Conservation (phyloP, 495 filamentous ascomycete species). For the Bathelium albidoporum region DNA sequence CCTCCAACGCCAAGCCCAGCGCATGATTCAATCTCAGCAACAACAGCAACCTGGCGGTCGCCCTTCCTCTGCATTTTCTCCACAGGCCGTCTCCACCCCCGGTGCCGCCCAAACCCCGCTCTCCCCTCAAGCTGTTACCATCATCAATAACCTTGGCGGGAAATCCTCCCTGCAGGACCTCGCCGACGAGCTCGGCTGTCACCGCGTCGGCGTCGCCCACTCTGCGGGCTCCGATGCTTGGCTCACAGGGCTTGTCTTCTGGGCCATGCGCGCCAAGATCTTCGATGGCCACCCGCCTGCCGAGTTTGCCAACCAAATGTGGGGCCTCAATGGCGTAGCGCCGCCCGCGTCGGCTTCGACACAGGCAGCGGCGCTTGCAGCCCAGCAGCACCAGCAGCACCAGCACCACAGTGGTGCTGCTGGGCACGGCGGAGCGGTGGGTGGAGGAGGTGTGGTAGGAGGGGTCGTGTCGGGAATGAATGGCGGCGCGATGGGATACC, state of each 20-base stretch:
- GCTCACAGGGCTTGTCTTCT: conserved; percentile 57
- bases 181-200: conserved; percentile 82
- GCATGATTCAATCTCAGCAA: conserved; percentile 19
- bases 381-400: conserved; percentile 15
- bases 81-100: background rate
- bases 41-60: too few species aligned
- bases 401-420: too few species aligned
- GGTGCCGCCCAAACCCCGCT: conserved; percentile 38
- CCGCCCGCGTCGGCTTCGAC: conserved; percentile 37
- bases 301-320: conserved; percentile 85
- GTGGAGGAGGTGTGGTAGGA: too few species aligned
- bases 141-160: conserved; percentile 66
- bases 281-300: conserved; percentile 81
- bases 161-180: conserved; percentile 88
- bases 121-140: conserved; percentile 51
- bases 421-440: conserved; percentile 9
- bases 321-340: conserved; percentile 66
- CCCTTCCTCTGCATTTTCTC: conserved; percentile 26
- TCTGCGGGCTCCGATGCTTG: conserved; percentile 86
- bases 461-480: background rate
- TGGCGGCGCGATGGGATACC: conserved; percentile 12
- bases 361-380: conserved; percentile 28
- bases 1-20: conserved; percentile 77
- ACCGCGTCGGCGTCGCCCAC: conserved; percentile 74
- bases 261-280: conserved; percentile 45